These are phyloP conservation scores for Aureobasidium sp. DNA, from an alignment of 2,329 filamentous ascomycete species.

Conservation along the genomic window DNA sequence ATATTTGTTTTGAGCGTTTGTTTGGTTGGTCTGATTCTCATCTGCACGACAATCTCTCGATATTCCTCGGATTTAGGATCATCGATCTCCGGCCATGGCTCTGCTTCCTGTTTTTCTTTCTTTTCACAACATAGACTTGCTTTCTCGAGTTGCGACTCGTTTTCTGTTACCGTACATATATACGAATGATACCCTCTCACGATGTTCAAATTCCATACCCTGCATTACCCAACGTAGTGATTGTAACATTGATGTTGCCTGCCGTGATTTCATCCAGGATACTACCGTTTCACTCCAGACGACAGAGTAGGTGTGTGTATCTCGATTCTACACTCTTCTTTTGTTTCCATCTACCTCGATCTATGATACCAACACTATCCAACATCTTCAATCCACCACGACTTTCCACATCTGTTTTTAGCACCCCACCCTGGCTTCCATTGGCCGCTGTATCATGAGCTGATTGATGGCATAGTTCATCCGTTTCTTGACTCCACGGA, in stretches of 20 bases:
- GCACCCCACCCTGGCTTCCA: background rate
- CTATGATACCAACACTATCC: background rate
- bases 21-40: background rate
- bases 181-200: slow-evolving; percentile 1
- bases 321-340: too few species aligned
- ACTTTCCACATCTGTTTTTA: background rate
- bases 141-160: background rate
- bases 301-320: too few species aligned
- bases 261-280: too few species aligned
- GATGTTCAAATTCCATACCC: background rate
- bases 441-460: background rate
- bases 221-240: background rate
- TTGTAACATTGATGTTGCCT: background rate
- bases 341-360: background rate
- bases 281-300: too few species aligned
- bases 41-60: background rate
- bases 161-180: background rate
- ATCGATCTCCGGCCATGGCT: background rate
- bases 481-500: background rate
- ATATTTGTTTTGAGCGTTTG: background rate
- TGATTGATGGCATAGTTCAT: background rate
- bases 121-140: background rate
- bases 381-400: background rate
- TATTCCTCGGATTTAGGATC: background rate
- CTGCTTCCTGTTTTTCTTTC: background rate